Evolutionary conservation across 805 yeast species (phyloP), one percentile per base, ranked within the genome.

Genomic region (Metschnikowia kunwiensis): DNA sequence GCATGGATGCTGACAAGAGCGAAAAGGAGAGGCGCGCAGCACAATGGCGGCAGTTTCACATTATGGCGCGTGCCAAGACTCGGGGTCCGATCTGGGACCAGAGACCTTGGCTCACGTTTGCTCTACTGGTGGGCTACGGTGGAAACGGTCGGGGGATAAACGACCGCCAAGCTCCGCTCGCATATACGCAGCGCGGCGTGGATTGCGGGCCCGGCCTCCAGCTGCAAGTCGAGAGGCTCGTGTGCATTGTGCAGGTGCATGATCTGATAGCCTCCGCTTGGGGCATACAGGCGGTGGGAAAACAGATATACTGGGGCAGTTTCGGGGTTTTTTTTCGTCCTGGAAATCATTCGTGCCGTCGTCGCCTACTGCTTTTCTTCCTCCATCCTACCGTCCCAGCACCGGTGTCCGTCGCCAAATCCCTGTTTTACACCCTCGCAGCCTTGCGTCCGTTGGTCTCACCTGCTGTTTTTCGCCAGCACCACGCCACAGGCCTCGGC

Each of bases 401-500:
- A n/a, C n/a, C n/a, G n/a, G n/a, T n/a, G n/a, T n/a, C n/a, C n/a
- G n/a, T n/a, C n/a, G n/a, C n/a, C n/a, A n/a, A n/a, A n/a, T n/a
- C n/a, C n/a, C n/a, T n/a, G 3, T 7, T 29, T 21, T 11, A 14
- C 22, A 13, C 28, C 13, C 20, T 24, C 16, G 23, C 20, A 15
- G 27, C 25, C 32, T 10, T 13, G 26, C 31, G 24, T 25, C 27
- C 8, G 11, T 27, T 21, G 30, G 27, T 13, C 39, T 22, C 30
- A 30, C 30, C 38, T 34, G 33, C 33, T 34, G 39, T 22, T 30
- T 36, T 31, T 36, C 35, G 36, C 40, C 40, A 36, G 40, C 40
- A 31, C 34, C 23, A 36, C 40, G 31, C 36, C 31, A 36, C 32
- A 27, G 40, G 40, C 24, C 40, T 37, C 36, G 38, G 40, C 40